Evolutionary conservation across 2,329 filamentous ascomycete genomes (phyloP).

Genomic region (Claviceps digitariae): DNA sequence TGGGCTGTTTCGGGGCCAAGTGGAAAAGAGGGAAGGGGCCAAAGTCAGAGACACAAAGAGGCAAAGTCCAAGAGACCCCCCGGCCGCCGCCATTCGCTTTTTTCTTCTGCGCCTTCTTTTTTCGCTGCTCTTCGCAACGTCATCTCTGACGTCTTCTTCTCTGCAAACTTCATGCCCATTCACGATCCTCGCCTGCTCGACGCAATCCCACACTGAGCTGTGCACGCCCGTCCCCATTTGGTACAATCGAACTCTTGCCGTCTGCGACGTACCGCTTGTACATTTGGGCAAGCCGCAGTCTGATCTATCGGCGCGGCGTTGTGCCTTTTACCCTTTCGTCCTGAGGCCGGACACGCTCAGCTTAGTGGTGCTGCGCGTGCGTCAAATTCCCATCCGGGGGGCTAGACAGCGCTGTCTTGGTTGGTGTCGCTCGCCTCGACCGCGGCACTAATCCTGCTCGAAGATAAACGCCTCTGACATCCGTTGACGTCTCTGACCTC

Average conservation of each 20-base stretch:
- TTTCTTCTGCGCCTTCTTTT: conserved; percentile 23
- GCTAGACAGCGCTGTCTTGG: neutral
- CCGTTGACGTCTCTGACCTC: conserved; percentile 25
- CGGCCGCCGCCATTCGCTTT: conserved; percentile 16
- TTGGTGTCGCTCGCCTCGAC: neutral
- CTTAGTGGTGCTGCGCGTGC: conserved; percentile 3
- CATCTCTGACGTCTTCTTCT: conserved; percentile 34
- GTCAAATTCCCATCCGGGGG: conserved; percentile 6
- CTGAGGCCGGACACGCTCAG: neutral
- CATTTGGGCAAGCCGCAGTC: neutral
- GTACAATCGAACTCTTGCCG: conserved; percentile 1
- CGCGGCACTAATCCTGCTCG: neutral
- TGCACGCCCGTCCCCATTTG: conserved; percentile 3
- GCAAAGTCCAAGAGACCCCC: conserved; percentile 3
- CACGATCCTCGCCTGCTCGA: conserved; percentile 19
- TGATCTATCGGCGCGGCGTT: conserved; percentile 4
- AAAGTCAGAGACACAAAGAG: neutral
- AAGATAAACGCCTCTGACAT: conserved; percentile 9
- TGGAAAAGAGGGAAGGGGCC: neutral
- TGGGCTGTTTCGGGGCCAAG: neutral
- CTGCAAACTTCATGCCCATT: conserved; percentile 21
- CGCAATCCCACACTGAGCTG: conserved; percentile 13
- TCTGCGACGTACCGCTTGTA: neutral
- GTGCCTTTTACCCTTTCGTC: neutral
- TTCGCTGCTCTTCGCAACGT: conserved; percentile 25